Evolutionary conservation across 2,329 filamentous ascomycete genomes (phyloP).

Genomic region (Mycosphaerella sp.): DNA sequence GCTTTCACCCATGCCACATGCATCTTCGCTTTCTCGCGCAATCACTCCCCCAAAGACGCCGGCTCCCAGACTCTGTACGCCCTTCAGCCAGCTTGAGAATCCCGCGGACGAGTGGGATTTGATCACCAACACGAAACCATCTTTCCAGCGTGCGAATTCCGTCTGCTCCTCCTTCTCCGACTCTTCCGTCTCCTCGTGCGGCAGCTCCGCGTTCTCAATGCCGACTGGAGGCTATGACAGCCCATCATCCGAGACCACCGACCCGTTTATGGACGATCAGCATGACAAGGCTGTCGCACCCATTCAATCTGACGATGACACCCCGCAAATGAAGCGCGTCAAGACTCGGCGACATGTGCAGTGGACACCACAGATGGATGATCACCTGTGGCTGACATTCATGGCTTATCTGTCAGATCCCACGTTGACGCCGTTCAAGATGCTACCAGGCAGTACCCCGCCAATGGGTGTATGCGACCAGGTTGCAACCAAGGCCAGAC

Average conservation of each 20-base stretch:
- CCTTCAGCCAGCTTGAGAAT: constrained; percentile 26
- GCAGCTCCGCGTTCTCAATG: constrained; percentile 45
- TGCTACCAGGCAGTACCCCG: constrained; percentile 57
- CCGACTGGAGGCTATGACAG: constrained; percentile 53
- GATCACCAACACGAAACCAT: constrained; percentile 28
- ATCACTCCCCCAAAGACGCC: constrained; percentile 48
- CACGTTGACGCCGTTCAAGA: constrained; percentile 61
- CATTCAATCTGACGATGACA: constrained; percentile 21
- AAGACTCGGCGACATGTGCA: constrained; percentile 39
- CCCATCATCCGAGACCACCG: constrained; percentile 53
- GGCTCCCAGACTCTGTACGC: constrained; percentile 27
- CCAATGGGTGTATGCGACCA: constrained; percentile 59
- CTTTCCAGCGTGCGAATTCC: constrained; percentile 50
- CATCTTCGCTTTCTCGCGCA: constrained; percentile 31
- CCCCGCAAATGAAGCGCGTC: constrained; percentile 37
- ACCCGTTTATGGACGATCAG: constrained; percentile 45
- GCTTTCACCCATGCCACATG: constrained; percentile 38
- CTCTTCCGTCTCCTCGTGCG: constrained; percentile 56
- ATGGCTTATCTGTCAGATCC: constrained; percentile 61
- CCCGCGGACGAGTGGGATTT: constrained; percentile 31
- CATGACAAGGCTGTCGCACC: constrained; percentile 24
- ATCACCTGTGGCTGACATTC: constrained; percentile 61
- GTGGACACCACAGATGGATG: constrained; percentile 60
- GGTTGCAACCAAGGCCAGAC: constrained; percentile 56
- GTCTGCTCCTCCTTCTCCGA: constrained; percentile 55